Conservation (phyloP, 345 rosid species). For the Iberis pinnata region DNA sequence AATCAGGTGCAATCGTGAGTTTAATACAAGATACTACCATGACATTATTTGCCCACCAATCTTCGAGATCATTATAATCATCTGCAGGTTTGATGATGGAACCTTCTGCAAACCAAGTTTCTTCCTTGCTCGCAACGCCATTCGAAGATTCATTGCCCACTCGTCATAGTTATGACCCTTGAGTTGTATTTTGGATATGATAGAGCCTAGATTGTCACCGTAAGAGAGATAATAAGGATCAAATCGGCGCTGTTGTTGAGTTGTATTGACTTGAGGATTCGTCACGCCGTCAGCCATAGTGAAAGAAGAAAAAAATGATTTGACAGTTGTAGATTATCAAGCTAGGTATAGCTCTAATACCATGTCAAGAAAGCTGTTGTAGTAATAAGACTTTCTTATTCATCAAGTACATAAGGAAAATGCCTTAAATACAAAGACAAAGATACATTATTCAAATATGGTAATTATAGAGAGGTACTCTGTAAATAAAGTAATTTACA, state of each 20-base stretch:
- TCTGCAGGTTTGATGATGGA: neutral
- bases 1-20: neutral
- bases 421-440: neutral
- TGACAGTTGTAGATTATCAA: too few species aligned
- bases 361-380: neutral
- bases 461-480: too few species aligned
- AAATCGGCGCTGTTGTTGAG: too few species aligned
- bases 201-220: neutral
- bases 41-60: neutral
- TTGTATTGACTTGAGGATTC: too few species aligned
- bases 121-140: neutral
- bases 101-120: neutral
- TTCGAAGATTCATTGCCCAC: neutral
- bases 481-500: too few species aligned
- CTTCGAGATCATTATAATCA: neutral
- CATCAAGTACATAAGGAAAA: neutral
- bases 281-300: too few species aligned
- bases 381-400: neutral
- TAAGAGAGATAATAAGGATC: neutral
- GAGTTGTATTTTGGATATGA: neutral
- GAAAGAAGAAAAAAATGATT: too few species aligned
- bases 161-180: neutral
- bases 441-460: too few species aligned
- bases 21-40: neutral
- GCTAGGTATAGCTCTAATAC: neutral